Conservation (phyloP, 225 moss, liverwort and hornwort species). For the Straminergon stramineum region DNA sequence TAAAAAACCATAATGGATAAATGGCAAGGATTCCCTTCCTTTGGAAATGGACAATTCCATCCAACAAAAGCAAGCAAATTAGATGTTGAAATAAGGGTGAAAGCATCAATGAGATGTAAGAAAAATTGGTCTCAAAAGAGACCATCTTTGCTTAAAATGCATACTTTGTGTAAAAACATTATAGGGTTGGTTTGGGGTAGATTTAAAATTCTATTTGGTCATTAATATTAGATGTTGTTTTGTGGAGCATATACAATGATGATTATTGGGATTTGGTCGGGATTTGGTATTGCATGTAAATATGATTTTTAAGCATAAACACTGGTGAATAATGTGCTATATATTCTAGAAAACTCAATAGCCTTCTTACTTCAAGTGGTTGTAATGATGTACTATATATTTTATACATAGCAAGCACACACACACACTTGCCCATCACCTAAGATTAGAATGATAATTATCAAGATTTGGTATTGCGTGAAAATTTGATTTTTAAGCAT, state of each 20-base stretch:
- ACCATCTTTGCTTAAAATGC: no score
- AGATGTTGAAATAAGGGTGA: neutral
- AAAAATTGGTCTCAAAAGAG: neutral
- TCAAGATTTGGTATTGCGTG: rapidly evolving
- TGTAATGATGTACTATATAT: no score
- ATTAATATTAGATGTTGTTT: no score
- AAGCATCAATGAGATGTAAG: no score
- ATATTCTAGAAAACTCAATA: neutral
- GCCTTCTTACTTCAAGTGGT: neutral
- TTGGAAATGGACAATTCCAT: neutral
- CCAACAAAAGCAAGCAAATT: neutral
- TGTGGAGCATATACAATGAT: neutral
- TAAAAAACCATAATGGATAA: no score
- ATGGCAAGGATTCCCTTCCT: no score
- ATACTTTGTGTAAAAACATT: no score
- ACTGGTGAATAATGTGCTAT: neutral
- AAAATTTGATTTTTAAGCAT: neutral
- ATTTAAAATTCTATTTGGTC: no score
- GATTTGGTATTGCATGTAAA: rapidly evolving
- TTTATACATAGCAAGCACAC: no score
- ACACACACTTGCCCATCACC: no score
- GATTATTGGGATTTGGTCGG: rapidly evolving
- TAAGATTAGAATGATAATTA: no score
- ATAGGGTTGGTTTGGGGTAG: neutral
- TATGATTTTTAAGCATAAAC: neutral